Evolutionary conservation across 225 moss, liverwort and hornwort genomes (phyloP).

Genomic region (Pseudoscleropodium purum): DNA sequence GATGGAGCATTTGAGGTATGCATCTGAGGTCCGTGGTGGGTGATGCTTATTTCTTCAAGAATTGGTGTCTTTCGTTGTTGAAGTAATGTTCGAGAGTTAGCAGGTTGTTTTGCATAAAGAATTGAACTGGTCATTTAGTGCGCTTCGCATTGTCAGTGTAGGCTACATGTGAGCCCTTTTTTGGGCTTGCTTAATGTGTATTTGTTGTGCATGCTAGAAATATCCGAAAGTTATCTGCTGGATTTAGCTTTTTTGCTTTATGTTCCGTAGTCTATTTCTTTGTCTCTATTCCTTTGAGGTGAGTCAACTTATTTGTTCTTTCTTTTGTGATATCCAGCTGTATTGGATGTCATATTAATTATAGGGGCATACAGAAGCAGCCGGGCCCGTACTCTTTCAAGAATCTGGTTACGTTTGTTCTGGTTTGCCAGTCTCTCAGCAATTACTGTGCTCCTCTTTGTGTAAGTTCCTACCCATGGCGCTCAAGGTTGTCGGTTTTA

Average conservation of each 20-base stretch:
- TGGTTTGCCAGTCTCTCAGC: slow-evolving; percentile 58
- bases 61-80: background rate
- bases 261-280: background rate
- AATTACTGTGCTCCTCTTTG: slow-evolving; percentile 47
- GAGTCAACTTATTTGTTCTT: background rate
- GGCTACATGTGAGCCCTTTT: background rate
- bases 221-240: background rate
- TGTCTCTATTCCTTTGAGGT: background rate
- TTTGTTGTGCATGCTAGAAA: background rate
- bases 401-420: slow-evolving; percentile 72
- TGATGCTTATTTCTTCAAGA: background rate
- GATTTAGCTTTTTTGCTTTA: background rate
- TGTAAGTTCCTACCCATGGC: slow-evolving; percentile 43
- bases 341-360: slow-evolving; percentile 73
- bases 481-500: background rate
- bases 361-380: slow-evolving; percentile 84
- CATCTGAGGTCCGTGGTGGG: background rate
- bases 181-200: background rate
- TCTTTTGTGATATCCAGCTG: slow-evolving; percentile 42
- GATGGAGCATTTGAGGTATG: background rate
- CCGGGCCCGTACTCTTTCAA: slow-evolving; percentile 51
- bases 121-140: background rate
- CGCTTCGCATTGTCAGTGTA: background rate
- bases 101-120: background rate
- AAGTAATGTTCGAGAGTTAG: background rate